phyloP scores from a whole-genome alignment of 140 eudicot genomes.

The Ambrosia hybrid region DNA sequence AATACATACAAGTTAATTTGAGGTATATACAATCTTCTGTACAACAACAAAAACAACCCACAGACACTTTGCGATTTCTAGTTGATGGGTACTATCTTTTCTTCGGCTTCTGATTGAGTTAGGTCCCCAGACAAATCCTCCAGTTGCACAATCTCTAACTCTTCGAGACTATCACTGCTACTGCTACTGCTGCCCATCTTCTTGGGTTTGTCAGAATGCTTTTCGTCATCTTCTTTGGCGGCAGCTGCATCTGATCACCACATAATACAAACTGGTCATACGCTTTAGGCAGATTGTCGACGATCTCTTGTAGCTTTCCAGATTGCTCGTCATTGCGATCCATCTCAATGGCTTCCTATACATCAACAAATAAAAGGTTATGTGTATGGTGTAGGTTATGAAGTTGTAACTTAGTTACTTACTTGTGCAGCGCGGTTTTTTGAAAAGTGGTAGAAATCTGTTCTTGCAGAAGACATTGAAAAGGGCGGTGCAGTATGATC shows the following conservation, averaged over 20 bases:
- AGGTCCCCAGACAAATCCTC: slow-evolving; percentile 20
- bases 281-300: slow-evolving; percentile 41
- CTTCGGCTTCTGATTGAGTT: slow-evolving; percentile 20
- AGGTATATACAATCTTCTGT: too few species aligned
- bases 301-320: slow-evolving; percentile 52
- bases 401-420: not conserved
- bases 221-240: slow-evolving; percentile 13
- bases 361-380: not conserved
- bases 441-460: slow-evolving; percentile 69
- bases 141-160: slow-evolving; percentile 34
- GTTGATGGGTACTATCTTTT: slow-evolving; percentile 27
- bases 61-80: not conserved
- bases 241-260: slow-evolving; percentile 23
- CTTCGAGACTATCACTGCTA: slow-evolving; percentile 29
- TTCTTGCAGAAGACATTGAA: slow-evolving; percentile 78
- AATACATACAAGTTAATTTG: too few species aligned
- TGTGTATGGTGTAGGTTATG: not conserved
- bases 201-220: slow-evolving; percentile 16
- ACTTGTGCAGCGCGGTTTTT: slow-evolving; percentile 64
- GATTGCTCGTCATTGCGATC: slow-evolving; percentile 70
- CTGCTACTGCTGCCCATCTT: slow-evolving; percentile 29
- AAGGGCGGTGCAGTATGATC: slow-evolving; percentile 67
- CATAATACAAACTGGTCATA: slow-evolving; percentile 59
- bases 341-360: slow-evolving; percentile 83
- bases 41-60: slow-evolving; percentile 1